Percentiles rank a stretch among this genome's conserved stretches.
Conservation (phyloP, 2,329 filamentous ascomycete genomes). For the Cadophora malorum region DNA sequence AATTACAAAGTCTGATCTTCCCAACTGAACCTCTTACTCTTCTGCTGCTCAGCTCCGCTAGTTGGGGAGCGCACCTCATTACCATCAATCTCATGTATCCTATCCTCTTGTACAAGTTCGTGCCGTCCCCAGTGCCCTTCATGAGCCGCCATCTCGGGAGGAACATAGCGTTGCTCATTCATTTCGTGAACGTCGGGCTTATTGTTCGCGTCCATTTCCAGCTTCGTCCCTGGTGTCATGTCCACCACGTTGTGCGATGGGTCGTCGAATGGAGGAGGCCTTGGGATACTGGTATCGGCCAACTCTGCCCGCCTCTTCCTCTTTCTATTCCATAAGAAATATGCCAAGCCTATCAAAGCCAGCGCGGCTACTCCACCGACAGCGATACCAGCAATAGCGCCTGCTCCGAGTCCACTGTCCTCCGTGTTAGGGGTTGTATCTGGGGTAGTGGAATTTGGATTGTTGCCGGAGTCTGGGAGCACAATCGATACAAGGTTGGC, state of each 20-base stretch:
- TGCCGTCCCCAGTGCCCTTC: slow-evolving; percentile 20
- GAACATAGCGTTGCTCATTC: background rate
- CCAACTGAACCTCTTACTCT: slow-evolving; percentile 4
- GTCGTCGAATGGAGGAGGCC: background rate
- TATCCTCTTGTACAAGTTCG: slow-evolving; percentile 19
- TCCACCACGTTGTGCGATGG: background rate
- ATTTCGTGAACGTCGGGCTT: background rate
- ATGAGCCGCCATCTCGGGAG: slow-evolving; percentile 18
- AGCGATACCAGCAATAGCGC: background rate
- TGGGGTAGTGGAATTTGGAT: background rate
- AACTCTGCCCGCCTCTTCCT: background rate
- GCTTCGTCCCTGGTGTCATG: slow-evolving; percentile 1
- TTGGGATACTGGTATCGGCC: slow-evolving; percentile 8
- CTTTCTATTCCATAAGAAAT: background rate
- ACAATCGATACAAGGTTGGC: background rate
- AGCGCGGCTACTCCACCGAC: background rate
- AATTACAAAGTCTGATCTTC: background rate
- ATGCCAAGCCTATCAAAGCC: background rate
- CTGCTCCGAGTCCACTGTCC: background rate
- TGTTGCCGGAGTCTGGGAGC: background rate
- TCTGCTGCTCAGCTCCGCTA: too few species aligned
- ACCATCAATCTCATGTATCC: slow-evolving; percentile 20
- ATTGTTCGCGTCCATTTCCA: background rate
- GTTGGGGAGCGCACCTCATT: background rate
- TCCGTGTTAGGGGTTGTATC: background rate